Evolutionary conservation across 306 rosid genomes (phyloP).

Genomic region (Amphicarpaea edgeworthii): DNA sequence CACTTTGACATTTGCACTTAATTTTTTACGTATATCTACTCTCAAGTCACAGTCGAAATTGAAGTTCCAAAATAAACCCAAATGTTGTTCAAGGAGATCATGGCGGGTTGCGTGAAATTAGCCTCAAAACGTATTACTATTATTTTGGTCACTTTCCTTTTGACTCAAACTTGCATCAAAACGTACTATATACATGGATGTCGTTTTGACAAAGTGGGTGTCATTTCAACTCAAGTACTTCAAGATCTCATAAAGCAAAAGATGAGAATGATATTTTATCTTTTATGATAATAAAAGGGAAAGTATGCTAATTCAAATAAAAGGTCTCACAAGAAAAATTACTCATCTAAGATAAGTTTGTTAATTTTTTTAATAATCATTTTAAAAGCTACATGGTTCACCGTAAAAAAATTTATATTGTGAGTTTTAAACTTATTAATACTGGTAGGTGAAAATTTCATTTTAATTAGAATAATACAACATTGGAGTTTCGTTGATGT

Average conservation of each 20-base stretch:
- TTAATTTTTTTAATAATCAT: too few relatives aligned
- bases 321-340: too few relatives aligned
- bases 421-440: too few relatives aligned
- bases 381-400: too few relatives aligned
- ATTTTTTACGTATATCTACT: slow-evolving; percentile 22
- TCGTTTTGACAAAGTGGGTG: slow-evolving; percentile 25
- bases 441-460: neutral
- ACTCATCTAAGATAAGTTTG: too few relatives aligned
- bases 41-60: neutral
- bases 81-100: neutral
- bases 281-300: neutral
- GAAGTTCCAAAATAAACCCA: slow-evolving; percentile 2
- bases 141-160: slow-evolving; percentile 29
- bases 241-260: slow-evolving; percentile 17
- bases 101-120: slow-evolving; percentile 18
- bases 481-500: slow-evolving; percentile 8
- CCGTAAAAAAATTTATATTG: too few relatives aligned
- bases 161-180: slow-evolving; percentile 12
- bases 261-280: slow-evolving; percentile 29
- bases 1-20: neutral
- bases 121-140: neutral
- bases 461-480: slow-evolving; percentile 7
- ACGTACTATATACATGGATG: neutral
- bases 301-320: too few relatives aligned
- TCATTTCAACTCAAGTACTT: slow-evolving; percentile 23